Base-by-base conservation (phyloP, 805 yeast species). In the Yarrowia osloensis region DNA sequence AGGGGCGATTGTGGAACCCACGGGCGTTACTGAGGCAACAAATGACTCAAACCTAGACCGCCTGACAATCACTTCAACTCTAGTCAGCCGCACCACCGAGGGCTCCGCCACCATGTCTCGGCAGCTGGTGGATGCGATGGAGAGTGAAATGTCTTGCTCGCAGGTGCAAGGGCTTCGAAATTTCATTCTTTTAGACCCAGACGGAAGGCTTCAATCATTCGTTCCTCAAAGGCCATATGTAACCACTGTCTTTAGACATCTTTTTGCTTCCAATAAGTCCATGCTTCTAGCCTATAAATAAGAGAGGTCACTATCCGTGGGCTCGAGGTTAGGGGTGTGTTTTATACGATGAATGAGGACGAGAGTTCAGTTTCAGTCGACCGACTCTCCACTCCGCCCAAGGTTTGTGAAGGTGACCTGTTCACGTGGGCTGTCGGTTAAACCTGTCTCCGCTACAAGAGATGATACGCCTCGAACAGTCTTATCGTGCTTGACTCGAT, bases 21-120 rank as follows among this genome's bases (percentile, higher is more conserved):
- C 37, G 40, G 57, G 57, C 57, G 40, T 33, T 19, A 50, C 57
- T 22, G 40, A 50, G 57, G 57, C 57, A 50, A 50, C 57, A 50
- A 50, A 50, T 50, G 57, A 50, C 57, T 33, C 57, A 50, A 50
- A 50, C 57, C 33, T 49, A 49, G 26, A 46, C 50, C 19, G 50
- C 50, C 50, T 26, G 33, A 46, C 15, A 3, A 26, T 8, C 12
- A 15, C 28, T 7, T 47, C 22, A 17, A 28, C 21, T 26, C 28
- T 17, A 15, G 24, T 57, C 63, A 40, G 47, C 63, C 63, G 40
- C 42, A 39, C 47, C n/a, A 21, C 47, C 47, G 17, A 44, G n/a
- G 29, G 50, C 50, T 26, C 33, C 21, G 21, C 33, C 50, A 24
- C 28, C 17, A 21, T 44, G 49, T 44, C 49, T 44, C 29, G 49